Base-by-base conservation (phyloP, 2,329 filamentous ascomycete genomes). In the Xylaria hypoxylon region DNA sequence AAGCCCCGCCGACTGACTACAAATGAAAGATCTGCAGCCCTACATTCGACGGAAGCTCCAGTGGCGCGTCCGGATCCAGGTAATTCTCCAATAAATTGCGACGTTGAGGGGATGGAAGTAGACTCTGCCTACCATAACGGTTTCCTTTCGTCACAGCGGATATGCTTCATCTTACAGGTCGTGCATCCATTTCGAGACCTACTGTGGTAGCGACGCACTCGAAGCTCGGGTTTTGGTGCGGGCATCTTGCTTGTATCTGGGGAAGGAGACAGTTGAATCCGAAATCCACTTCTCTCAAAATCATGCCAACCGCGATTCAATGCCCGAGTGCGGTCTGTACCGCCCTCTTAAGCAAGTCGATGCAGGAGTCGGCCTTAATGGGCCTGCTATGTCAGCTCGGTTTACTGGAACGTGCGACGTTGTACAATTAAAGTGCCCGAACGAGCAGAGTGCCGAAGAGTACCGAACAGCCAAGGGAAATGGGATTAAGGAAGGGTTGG, bases 121-220 rank as follows among this genome's bases (percentile, higher is more conserved):
- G 58, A 62, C 51, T 56, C 38, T 63, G 59, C 72, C 56, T 72
- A 73, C 72, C 72, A 73, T 64, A 73, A 66, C 56, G 72, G 72
- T 66, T 71, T 72, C 60, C 69, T 71, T 57, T 73, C 72, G 59
- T 73, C 72, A 65, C 72, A 73, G 52, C 72, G 69, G 57, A 73
- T 67, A 62, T 72, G 72, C 64, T 73, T 73, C 59, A 62, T 66
- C 64, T 73, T 73, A 58, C 72, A 73, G 31, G 71, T 72, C 42
- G 67, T 68, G 56, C 72, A 73, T 33, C 72, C 72, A 67, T 72
- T 72, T 26, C 72, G 72, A n/a, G 72, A 73, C 59, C 72, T 65
- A 60, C 68, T 71, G 53, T 73, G 72, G 64, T 72, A 72, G 59
- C 70, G 70, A 62, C 70, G 69, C 45, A 69, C 67, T 62, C 70